A percentile compares a stretch with the other conserved stretches of the same genome.
These are phyloP conservation scores for Thelonectria rubi DNA, from an alignment of 2,329 filamentous ascomycete species.

Conservation along the genomic window DNA sequence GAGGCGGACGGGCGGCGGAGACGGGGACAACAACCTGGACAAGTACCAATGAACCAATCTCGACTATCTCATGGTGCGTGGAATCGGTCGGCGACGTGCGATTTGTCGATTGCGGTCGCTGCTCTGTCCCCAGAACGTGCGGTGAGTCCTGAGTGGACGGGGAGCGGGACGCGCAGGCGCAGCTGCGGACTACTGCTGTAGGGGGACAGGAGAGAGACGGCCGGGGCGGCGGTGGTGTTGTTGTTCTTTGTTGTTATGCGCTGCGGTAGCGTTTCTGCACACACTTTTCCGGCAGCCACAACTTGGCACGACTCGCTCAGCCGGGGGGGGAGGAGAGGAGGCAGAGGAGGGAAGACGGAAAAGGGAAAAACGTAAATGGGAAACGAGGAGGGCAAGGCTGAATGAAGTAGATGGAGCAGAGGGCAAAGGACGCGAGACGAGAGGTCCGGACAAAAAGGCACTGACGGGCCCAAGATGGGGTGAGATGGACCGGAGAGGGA, in stretches of 20 bases:
- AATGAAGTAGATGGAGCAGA: conserved; percentile 20
- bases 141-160: conserved; percentile 38
- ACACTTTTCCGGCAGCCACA: conserved; percentile 34
- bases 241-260: conserved; percentile 37
- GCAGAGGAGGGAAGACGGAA: conserved; percentile 27
- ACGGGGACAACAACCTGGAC: conserved; percentile 32
- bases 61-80: conserved; percentile 56
- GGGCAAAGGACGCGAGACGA: conserved; percentile 16
- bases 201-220: conserved; percentile 33
- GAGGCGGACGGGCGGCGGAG: conserved; percentile 25
- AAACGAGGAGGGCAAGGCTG: conserved; percentile 29
- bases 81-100: conserved; percentile 41
- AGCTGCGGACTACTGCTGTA: conserved; percentile 35
- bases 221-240: conserved; percentile 35
- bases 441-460: conserved; percentile 24
- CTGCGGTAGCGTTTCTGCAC: conserved; percentile 39
- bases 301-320: conserved; percentile 24
- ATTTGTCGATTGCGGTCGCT: conserved; percentile 47
- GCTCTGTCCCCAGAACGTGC: conserved; percentile 33
- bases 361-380: no score
- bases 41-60: conserved; percentile 50
- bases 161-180: conserved; percentile 36
- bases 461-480: conserved; percentile 36
- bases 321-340: conserved; percentile 9
- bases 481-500: conserved; percentile 27